These are phyloP conservation scores for Colletotrichum echinochloae DNA, from an alignment of 2,329 filamentous ascomycete species.

Conservation along the genomic window DNA sequence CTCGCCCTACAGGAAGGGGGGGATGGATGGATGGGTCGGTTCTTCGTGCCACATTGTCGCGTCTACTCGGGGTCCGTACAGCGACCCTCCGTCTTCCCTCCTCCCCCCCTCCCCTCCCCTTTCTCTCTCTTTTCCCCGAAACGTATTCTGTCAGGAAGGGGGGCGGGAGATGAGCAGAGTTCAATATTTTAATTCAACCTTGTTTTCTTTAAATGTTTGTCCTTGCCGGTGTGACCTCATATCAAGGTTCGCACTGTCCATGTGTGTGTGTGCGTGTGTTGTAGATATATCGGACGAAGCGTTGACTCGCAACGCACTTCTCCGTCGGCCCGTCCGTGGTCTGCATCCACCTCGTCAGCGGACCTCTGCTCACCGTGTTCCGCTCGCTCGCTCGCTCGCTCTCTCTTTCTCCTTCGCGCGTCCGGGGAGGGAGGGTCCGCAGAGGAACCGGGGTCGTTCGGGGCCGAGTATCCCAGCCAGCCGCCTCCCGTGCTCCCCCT, in stretches of 20 bases:
- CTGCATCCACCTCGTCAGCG: not conserved
- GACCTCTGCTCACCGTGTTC: not conserved
- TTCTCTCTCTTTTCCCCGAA: not conserved
- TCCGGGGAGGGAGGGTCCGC: too few relatives aligned
- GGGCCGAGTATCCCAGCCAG: too few relatives aligned
- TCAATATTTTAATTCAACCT: not conserved
- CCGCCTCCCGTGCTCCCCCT: too few relatives aligned
- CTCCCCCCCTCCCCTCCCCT: too few relatives aligned
- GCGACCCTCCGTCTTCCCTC: not conserved
- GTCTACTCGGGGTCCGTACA: not conserved
- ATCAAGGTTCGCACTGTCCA: not conserved
- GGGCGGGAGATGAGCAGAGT: not conserved
- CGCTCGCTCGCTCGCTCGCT: not conserved
- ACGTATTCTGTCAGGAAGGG: not conserved
- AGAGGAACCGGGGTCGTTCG: not conserved
- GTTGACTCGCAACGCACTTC: not conserved
- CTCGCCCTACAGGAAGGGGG: too few relatives aligned
- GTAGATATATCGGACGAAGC: not conserved
- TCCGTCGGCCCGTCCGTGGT: not conserved
- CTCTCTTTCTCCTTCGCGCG: not conserved
- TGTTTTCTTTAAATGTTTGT: not conserved
- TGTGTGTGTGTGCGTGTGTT: too few relatives aligned
- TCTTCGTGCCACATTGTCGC: too few relatives aligned
- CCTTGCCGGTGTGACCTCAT: too few relatives aligned
- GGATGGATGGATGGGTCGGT: too few relatives aligned